Evolutionary conservation across 257 asterid species (phyloP).

Genomic region (Jacaranda copaia): DNA sequence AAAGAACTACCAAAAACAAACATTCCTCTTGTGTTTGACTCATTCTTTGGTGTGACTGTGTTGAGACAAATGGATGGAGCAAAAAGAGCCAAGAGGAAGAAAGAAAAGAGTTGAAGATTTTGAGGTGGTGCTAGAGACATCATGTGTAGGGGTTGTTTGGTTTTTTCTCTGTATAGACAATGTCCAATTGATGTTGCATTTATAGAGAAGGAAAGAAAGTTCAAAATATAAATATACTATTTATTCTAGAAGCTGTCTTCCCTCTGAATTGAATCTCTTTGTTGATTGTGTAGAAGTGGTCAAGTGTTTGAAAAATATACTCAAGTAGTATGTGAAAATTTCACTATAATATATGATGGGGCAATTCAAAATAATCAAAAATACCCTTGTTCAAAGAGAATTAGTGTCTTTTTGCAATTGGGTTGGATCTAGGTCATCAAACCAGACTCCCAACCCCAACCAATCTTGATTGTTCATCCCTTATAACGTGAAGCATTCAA

Average conservation of each 20-base stretch:
- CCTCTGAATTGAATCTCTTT: neutral
- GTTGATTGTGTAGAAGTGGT: neutral
- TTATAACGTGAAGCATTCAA: too few relatives aligned
- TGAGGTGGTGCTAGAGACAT: conserved; percentile 37
- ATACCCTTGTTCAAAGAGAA: too few relatives aligned
- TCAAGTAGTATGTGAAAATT: neutral
- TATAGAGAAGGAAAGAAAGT: conserved; percentile 24
- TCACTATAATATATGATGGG: neutral
- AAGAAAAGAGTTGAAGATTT: conserved; percentile 15
- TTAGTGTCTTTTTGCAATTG: too few relatives aligned
- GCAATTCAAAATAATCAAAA: too few relatives aligned
- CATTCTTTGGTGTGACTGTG: conserved; percentile 20
- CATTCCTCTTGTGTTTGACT: conserved; percentile 56
- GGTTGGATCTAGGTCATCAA: too few relatives aligned
- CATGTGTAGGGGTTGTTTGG: neutral
- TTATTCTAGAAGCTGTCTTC: neutral
- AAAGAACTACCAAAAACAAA: conserved; percentile 89
- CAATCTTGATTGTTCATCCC: too few relatives aligned
- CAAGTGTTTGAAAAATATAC: neutral
- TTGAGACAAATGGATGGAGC: conserved; percentile 24
- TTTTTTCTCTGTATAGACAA: conserved; percentile 13
- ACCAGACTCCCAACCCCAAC: too few relatives aligned
- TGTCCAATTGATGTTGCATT: neutral
- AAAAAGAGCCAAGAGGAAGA: conserved; percentile 30
- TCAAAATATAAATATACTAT: too few relatives aligned